These are phyloP conservation scores for Trichoderma sp. DNA, from an alignment of 2,329 filamentous ascomycete species.

Conservation along the genomic window DNA sequence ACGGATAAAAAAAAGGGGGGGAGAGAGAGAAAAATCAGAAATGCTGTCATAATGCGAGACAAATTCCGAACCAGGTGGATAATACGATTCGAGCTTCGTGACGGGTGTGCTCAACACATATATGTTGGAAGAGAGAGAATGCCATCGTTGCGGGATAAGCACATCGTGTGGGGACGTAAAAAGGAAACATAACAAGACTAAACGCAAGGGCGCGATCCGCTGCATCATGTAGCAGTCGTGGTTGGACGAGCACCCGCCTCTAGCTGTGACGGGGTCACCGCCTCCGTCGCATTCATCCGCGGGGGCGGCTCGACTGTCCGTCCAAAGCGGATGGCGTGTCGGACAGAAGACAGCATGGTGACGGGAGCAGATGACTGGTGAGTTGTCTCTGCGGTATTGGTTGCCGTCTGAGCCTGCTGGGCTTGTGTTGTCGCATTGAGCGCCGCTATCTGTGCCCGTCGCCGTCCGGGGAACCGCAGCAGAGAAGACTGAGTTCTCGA, in stretches of 20 bases:
- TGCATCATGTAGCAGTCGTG: conserved; percentile 8
- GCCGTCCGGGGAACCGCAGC: neutral
- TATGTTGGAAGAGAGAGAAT: conserved; percentile 30
- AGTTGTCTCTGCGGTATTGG: neutral
- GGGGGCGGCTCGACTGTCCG: conserved; percentile 25
- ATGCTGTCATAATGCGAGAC: conserved; percentile 28
- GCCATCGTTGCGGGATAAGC: conserved; percentile 26
- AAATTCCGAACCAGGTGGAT: conserved; percentile 22
- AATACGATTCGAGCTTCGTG: conserved; percentile 28
- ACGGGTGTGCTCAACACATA: conserved; percentile 25
- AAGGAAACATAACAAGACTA: neutral
- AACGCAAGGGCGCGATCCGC: neutral
- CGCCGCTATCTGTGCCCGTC: neutral
- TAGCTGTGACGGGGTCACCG: conserved; percentile 45
- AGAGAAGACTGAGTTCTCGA: conserved; percentile 3
- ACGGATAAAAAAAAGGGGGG: neutral
- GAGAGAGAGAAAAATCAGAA: conserved; percentile 25
- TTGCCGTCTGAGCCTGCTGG: neutral
- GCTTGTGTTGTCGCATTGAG: neutral
- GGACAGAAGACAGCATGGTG: conserved; percentile 33
- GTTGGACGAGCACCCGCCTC: conserved; percentile 41
- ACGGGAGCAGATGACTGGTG: conserved; percentile 15
- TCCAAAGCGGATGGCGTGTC: conserved; percentile 34
- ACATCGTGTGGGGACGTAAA: neutral
- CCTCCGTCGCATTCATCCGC: conserved; percentile 22